phyloP scores from a whole-genome alignment of 1,284 basidiomycete genomes.

The Cryptococcus sp. region DNA sequence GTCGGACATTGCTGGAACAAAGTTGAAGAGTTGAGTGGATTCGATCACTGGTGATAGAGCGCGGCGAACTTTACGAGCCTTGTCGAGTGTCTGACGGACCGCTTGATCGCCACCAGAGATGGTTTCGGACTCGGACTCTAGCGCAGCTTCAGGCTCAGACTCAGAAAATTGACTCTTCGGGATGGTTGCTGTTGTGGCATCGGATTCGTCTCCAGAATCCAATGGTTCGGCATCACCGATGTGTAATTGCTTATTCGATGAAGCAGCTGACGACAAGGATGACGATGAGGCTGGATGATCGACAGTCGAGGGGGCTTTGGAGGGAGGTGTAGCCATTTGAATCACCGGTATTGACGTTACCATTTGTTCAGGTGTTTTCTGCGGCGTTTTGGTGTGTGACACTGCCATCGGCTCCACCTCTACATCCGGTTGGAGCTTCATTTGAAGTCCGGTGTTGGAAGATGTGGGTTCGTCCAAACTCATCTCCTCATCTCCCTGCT shows the following conservation, averaged over 20 bases:
- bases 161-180: conserved; percentile 29
- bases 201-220: conserved; percentile 32
- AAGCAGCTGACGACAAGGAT: conserved; percentile 11
- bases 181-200: conserved; percentile 41
- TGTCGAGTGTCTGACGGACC: background rate
- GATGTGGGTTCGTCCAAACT: background rate
- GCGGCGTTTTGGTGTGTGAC: no score
- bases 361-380: no score
- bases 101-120: background rate
- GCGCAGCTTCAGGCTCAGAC: conserved; percentile 15
- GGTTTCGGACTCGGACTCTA: background rate
- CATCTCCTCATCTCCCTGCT: conserved; percentile 31
- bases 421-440: no score
- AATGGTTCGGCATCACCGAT: conserved; percentile 15
- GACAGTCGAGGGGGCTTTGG: background rate
- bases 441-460: no score
- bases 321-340: background rate
- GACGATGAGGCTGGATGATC: conserved; percentile 10
- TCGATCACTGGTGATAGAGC: conserved; percentile 17
- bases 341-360: no score
- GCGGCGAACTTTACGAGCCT: conserved; percentile 5
- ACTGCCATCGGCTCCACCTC: no score
- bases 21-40: background rate
- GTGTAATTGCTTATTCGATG: conserved; percentile 7
- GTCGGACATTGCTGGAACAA: conserved; percentile 4